Conservation (phyloP, 352 stramenopile genomes). For the Thalassiosira hispida region DNA sequence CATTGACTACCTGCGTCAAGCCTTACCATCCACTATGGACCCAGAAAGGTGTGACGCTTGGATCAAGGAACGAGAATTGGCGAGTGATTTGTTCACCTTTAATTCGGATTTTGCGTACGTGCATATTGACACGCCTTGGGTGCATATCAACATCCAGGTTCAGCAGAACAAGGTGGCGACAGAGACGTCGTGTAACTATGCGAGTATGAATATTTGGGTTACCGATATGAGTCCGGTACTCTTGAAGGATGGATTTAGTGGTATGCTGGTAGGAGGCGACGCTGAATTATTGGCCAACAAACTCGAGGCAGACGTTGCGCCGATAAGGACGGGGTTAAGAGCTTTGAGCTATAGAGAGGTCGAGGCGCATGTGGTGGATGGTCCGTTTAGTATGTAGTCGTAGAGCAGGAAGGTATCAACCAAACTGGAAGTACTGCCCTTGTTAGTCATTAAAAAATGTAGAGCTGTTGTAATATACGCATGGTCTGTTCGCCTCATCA, state of each 20-base stretch:
- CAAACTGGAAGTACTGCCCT: too few relatives aligned
- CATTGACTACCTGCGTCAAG: conserved; percentile 17
- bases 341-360: background rate
- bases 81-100: background rate
- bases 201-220: conserved; percentile 13
- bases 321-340: too few relatives aligned
- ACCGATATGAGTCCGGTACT: conserved; percentile 9
- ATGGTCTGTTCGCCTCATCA: too few relatives aligned
- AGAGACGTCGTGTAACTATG: background rate
- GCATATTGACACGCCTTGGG: conserved; percentile 10
- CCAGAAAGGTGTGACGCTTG: background rate
- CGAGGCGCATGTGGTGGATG: background rate
- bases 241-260: background rate
- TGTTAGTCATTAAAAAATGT: too few relatives aligned
- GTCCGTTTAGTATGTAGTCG: background rate
- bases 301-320: too few relatives aligned
- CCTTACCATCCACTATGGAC: conserved; percentile 4
- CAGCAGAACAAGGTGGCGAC: conserved; percentile 15
- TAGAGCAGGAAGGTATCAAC: too few relatives aligned
- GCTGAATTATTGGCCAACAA: too few relatives aligned
- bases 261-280: too few relatives aligned
- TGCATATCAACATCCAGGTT: conserved; percentile 10
- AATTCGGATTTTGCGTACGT: conserved; percentile 11
- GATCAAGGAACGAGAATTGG: conserved; percentile 5
- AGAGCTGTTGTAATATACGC: too few relatives aligned